These are phyloP conservation scores for Fusarium metavorans DNA, from an alignment of 2,329 filamentous ascomycete genomes.

Conservation along the genomic window DNA sequence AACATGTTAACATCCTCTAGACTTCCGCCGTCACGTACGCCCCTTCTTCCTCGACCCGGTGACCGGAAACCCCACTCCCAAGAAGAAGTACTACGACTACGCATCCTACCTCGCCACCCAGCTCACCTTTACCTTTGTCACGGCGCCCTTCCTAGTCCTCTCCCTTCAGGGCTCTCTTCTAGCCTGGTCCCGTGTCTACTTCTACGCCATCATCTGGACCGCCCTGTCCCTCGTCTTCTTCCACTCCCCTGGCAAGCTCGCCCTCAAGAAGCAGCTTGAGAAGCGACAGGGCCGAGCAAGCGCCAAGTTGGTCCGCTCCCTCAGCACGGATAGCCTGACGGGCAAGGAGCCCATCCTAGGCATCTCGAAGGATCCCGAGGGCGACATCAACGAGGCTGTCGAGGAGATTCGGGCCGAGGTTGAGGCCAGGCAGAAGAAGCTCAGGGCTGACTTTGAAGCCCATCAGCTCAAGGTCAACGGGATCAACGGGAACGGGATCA, in stretches of 20 bases:
- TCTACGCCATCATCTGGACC: slow-evolving; percentile 82
- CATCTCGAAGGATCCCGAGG: slow-evolving; percentile 79
- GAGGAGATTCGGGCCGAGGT: slow-evolving; percentile 81
- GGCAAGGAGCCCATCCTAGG: slow-evolving; percentile 77
- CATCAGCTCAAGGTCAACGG: slow-evolving; percentile 42
- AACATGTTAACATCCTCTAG: slow-evolving; percentile 58
- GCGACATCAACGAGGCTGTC: slow-evolving; percentile 82
- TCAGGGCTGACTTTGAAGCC: slow-evolving; percentile 72
- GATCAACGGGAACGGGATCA: background rate
- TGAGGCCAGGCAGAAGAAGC: slow-evolving; percentile 58
- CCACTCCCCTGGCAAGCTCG: slow-evolving; percentile 77
- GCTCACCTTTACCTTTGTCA: slow-evolving; percentile 84
- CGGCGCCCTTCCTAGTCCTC: slow-evolving; percentile 87
- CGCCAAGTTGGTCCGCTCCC: slow-evolving; percentile 60
- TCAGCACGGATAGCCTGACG: slow-evolving; percentile 69
- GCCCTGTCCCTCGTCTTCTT: slow-evolving; percentile 78
- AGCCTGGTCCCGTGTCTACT: slow-evolving; percentile 90
- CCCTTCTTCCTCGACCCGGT: slow-evolving; percentile 91
- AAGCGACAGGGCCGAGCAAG: slow-evolving; percentile 63
- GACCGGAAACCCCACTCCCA: slow-evolving; percentile 73
- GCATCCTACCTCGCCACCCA: slow-evolving; percentile 82
- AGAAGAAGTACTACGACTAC: slow-evolving; percentile 89
- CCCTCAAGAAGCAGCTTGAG: slow-evolving; percentile 69
- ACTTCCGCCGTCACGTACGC: slow-evolving; percentile 88
- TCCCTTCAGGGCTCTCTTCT: slow-evolving; percentile 75